phyloP scores from a whole-genome alignment of 352 stramenopile species.

The Phytophthora hibernalis region DNA sequence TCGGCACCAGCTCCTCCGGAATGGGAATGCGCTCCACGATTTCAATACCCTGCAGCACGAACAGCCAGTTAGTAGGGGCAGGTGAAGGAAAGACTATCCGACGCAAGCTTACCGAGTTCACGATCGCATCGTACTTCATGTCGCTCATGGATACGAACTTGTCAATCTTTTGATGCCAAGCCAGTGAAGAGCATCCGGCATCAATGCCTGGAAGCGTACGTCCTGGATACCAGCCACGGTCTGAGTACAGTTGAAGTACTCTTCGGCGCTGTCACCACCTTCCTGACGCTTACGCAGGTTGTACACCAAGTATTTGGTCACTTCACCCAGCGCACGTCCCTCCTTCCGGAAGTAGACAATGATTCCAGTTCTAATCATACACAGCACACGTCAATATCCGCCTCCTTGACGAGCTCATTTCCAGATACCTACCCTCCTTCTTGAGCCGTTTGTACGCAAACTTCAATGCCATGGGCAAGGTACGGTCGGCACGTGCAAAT shows the following conservation, averaged over 20 bases:
- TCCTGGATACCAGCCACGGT: constrained; percentile 98
- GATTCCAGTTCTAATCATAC: constrained; percentile 83
- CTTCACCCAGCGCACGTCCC: constrained; percentile 96
- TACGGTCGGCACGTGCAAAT: constrained; percentile 99
- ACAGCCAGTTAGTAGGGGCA: constrained; percentile 14
- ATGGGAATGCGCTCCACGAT: constrained; percentile 99
- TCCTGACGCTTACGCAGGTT: constrained; percentile 99
- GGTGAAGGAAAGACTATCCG: background rate
- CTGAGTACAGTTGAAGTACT: constrained; percentile 99
- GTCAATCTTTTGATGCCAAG: constrained; percentile 96
- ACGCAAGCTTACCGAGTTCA: constrained; percentile 86
- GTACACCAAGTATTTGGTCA: constrained; percentile 99
- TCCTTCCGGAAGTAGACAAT: constrained; percentile 99
- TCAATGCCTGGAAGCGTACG: constrained; percentile 98
- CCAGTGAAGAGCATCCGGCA: constrained; percentile 99
- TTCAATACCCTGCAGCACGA: constrained; percentile 91
- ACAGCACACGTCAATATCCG: constrained; percentile 12
- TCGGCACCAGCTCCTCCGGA: constrained; percentile 96
- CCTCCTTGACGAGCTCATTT: background rate
- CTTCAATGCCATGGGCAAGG: constrained; percentile 99
- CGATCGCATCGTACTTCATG: constrained; percentile 99
- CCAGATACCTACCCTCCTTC: constrained; percentile 88
- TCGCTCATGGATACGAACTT: constrained; percentile 98
- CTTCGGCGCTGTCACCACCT: constrained; percentile 95
- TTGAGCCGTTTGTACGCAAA: constrained; percentile 98